phyloP scores from a whole-genome alignment of 2,329 filamentous ascomycete genomes.

The Colletotrichum eleusines region DNA sequence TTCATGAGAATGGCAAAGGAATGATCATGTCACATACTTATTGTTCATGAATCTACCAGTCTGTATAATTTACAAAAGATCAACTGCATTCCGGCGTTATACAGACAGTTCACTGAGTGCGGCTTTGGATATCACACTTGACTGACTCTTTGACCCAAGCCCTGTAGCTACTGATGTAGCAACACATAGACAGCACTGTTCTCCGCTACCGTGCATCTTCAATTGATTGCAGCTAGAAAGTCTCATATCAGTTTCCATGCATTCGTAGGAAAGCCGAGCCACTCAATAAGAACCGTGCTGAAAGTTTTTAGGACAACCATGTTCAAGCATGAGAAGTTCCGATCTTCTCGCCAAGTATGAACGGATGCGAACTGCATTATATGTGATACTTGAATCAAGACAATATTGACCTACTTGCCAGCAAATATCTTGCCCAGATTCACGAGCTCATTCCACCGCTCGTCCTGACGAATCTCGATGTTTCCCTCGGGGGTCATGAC shows the following conservation, averaged over 20 bases:
- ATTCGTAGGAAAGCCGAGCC: background rate
- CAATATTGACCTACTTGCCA: conserved; percentile 13
- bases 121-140: no score
- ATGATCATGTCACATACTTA: accelerated
- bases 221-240: no score
- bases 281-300: accelerated
- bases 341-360: background rate
- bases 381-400: no score
- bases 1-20: no score
- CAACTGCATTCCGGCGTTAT: no score
- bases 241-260: background rate
- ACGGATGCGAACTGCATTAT: background rate
- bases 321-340: background rate
- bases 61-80: no score
- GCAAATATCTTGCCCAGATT: conserved; percentile 48
- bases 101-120: no score
- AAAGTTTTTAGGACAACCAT: background rate
- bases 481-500: conserved; percentile 49
- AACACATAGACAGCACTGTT: background rate
- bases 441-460: conserved; percentile 51
- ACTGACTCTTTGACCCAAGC: no score
- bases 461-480: conserved; percentile 52
- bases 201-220: background rate
- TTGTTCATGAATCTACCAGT: no score
- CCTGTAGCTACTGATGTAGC: no score